Evolutionary conservation across 257 asterid species (phyloP).

Genomic region (Lithospermum erythrorhizon): DNA sequence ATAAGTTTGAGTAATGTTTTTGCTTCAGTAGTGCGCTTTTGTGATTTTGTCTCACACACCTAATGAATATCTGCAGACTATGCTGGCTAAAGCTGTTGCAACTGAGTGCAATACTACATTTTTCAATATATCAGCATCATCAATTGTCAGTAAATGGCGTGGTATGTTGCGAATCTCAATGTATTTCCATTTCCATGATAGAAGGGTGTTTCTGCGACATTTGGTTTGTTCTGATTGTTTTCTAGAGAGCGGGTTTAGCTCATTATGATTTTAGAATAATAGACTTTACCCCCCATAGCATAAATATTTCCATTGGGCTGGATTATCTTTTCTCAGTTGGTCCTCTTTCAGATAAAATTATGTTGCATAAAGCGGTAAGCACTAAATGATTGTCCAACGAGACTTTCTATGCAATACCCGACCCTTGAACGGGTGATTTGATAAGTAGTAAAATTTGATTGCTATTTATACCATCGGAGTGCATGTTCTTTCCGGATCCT

Average conservation of each 20-base stretch:
- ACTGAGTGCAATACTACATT: constrained; percentile 98
- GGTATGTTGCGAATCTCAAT: constrained; percentile 59
- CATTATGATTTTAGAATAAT: neutral
- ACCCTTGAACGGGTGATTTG: too few species aligned
- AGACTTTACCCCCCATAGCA: neutral
- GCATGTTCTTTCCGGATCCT: too few species aligned
- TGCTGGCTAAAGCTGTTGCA: constrained; percentile 99
- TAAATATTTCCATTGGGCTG: neutral
- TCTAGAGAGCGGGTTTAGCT: neutral
- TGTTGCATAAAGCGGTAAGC: too few species aligned
- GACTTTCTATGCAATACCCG: too few species aligned
- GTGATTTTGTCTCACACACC: neutral
- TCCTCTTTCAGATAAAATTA: too few species aligned
- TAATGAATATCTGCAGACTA: constrained; percentile 50
- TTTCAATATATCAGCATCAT: constrained; percentile 98
- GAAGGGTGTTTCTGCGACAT: neutral
- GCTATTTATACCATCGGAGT: too few species aligned
- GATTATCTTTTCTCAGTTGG: neutral
- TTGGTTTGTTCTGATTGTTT: neutral
- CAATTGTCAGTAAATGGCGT: constrained; percentile 99
- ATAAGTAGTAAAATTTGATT: too few species aligned
- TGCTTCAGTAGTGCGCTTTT: neutral
- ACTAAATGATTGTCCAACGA: too few species aligned
- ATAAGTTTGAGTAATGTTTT: too few species aligned
- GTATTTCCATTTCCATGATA: neutral